Evolutionary conservation across 140 eudicot species (phyloP), one percentile per base, ranked within the genome.

Genomic region (Senecio squalidus): DNA sequence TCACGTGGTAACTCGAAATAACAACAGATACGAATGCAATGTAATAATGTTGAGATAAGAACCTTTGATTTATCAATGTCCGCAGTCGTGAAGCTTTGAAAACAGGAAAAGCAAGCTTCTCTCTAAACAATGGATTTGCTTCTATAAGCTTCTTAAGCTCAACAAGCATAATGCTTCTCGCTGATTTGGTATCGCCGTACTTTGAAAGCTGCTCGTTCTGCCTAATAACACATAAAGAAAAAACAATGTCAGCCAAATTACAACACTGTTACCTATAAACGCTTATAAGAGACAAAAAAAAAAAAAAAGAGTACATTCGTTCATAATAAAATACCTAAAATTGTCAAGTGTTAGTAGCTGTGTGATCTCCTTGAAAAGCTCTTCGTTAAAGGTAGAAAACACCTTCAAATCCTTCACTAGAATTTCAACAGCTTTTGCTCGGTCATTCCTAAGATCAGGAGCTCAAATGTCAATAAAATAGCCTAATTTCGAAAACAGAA

Each of bases 61-160:
- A 88, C 96, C 96, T 88, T 39, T 88, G 96, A 69, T 88, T 88
- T 13, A 88, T 84, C 74, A 88, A 75, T 27, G 94, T 81, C 25
- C 94, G 76, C 60, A 88, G 44, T 47, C 96, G 78, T 75, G 96
- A 88, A 76, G 86, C 78, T 62, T 84, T 88, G 52, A 88, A 83
- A 26, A 58, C 61, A 3, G 89, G 94, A 64, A 88, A 74, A 6
- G 82, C 40, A 47, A 85, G 89, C 76, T 85, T 85, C 48, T 81
- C 94, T 46, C 89, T 84, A 22, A 85, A 85, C 73, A 85, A 63
- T 1, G 94, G 88, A 72, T 84, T 84, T 53, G 94, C 94, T 36
- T 84, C 94, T n/a, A 84, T 80, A 66, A 84, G 94, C 49, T 84
- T 80, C 52, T 80, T 81, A 23, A 84, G 72, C 62, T 84, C 89